Base-by-base conservation (phyloP, 352 stramenopile species). In the Globisporangium uncinulatum region DNA sequence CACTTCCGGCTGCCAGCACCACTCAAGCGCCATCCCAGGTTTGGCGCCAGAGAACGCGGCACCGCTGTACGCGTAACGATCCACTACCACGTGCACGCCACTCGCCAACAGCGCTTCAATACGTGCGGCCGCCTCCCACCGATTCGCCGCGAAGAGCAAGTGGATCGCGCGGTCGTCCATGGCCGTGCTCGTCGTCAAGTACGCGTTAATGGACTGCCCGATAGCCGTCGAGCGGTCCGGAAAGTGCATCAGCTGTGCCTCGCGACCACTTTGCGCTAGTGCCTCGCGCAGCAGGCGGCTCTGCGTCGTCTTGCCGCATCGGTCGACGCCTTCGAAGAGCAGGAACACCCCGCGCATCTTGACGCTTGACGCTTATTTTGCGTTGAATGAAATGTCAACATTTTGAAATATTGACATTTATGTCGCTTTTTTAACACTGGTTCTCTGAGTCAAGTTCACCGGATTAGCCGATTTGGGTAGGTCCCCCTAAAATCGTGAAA, bases 291-390 rank as follows among this genome's bases (percentile, higher is more conserved):
- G 78, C 41, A 92, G 70, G 53, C 86, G 86, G n/a, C 88, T 97
- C 91, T 99, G 98, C 39, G 98, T 99, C 15, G 97, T 99, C 83
- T 99, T 99, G 59, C 98, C 98, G 72, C 96, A 99, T 43, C 97
- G 83, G 73, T 99, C 98, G 8, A 99, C 89, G 62, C 98, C 98
- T 76, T 99, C 98, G 61, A 99, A 95, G 29, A 99, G 79, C 61
- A 99, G 95, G 62, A 99, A 99, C 24, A 96, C 90, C 32, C 97
- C 97, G 51, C 97, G 93, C 56, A 56, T 61, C 24, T 2, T 41
- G n/a, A n/a, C n/a, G 19, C 11, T 55, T 24, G 36, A 6, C 32
- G 10, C 0, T 52, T 19, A 21, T 34, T 10, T n/a, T 8, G 24
- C 8, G 7, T 39, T 6, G 34, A 7, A 39, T 39, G 2, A 7